Percentiles rank a stretch among this genome's conserved stretches.
Conservation (phyloP, 2,329 filamentous ascomycete species). For the Diaporthe velutina region DNA sequence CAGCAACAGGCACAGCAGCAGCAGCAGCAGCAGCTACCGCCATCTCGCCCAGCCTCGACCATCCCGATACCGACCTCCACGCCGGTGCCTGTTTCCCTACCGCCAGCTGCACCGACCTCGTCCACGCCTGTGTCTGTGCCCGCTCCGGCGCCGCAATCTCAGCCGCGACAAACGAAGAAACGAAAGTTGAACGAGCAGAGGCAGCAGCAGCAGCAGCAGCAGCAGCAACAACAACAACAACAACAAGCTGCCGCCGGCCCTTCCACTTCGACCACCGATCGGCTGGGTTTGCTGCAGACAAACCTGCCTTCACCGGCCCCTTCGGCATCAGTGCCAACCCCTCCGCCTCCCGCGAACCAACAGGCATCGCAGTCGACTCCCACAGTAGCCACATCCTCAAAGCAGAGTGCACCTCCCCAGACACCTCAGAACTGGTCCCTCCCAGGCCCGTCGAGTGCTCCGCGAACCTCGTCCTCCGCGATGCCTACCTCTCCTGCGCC, state of each 20-base stretch:
- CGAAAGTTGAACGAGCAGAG: slow-evolving; percentile 39
- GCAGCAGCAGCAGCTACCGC: slow-evolving; percentile 41
- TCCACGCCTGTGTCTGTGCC: slow-evolving; percentile 36
- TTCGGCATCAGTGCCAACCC: slow-evolving; percentile 39
- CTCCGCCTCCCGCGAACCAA: slow-evolving; percentile 38
- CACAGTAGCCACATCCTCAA: slow-evolving; percentile 36
- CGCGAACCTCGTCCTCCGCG: slow-evolving; percentile 46
- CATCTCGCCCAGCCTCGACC: slow-evolving; percentile 38
- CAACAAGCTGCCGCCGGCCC: slow-evolving; percentile 40
- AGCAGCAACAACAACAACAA: slow-evolving; percentile 43
- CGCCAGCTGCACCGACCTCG: slow-evolving; percentile 35
- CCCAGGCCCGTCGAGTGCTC: slow-evolving; percentile 44
- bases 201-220: slow-evolving; percentile 44
- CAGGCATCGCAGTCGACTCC: slow-evolving; percentile 37
- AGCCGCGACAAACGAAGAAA: slow-evolving; percentile 40
- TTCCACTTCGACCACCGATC: slow-evolving; percentile 35
- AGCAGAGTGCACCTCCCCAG: slow-evolving; percentile 38
- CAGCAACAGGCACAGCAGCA: slow-evolving; percentile 36
- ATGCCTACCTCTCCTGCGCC: slow-evolving; percentile 63
- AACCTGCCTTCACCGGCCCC: slow-evolving; percentile 40
- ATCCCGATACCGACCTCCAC: slow-evolving; percentile 37
- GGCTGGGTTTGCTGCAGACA: slow-evolving; percentile 38
- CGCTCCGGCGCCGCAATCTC: slow-evolving; percentile 28
- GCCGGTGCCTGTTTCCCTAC: slow-evolving; percentile 36
- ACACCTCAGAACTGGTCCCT: slow-evolving; percentile 40